These are phyloP conservation scores for Leishmania guyanensis DNA, from an alignment of 208 protist genomes.

Conservation along the genomic window DNA sequence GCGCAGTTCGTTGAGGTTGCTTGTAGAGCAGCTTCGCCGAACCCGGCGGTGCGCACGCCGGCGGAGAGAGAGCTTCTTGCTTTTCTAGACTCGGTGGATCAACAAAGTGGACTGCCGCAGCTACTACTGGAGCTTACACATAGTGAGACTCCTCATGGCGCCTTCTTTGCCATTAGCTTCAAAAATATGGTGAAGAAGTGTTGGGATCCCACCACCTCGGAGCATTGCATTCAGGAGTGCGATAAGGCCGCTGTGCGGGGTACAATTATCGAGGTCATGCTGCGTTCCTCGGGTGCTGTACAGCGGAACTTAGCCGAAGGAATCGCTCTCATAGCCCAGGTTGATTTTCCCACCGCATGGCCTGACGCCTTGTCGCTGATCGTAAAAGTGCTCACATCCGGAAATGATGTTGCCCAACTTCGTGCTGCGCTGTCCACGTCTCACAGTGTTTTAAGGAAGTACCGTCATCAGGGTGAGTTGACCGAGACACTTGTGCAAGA, in stretches of 20 bases:
- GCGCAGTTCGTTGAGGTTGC: conserved; percentile 42
- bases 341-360: conserved; percentile 94
- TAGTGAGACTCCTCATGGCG: conserved; percentile 27
- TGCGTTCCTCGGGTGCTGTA: conserved; percentile 48
- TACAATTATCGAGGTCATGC: conserved; percentile 63
- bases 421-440: conserved; percentile 80
- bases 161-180: conserved; percentile 81
- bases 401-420: conserved; percentile 32
- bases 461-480: conserved; percentile 63
- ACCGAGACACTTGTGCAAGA: conserved; percentile 62
- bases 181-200: conserved; percentile 90
- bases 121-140: conserved; percentile 62
- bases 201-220: conserved; percentile 67
- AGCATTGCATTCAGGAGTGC: conserved; percentile 77
- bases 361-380: conserved; percentile 79
- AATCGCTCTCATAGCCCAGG: conserved; percentile 84
- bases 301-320: conserved; percentile 91
- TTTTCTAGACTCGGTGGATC: conserved; percentile 67
- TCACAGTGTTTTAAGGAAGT: conserved; percentile 92
- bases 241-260: conserved; percentile 73
- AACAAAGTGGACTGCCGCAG: conserved; percentile 61
- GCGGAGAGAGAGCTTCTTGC: conserved; percentile 64
- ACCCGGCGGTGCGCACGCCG: conserved; percentile 45
- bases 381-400: conserved; percentile 38
- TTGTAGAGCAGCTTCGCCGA: conserved; percentile 43